phyloP scores from a whole-genome alignment of 139 green algal genomes.

The Edaphochlamys debaryana region DNA sequence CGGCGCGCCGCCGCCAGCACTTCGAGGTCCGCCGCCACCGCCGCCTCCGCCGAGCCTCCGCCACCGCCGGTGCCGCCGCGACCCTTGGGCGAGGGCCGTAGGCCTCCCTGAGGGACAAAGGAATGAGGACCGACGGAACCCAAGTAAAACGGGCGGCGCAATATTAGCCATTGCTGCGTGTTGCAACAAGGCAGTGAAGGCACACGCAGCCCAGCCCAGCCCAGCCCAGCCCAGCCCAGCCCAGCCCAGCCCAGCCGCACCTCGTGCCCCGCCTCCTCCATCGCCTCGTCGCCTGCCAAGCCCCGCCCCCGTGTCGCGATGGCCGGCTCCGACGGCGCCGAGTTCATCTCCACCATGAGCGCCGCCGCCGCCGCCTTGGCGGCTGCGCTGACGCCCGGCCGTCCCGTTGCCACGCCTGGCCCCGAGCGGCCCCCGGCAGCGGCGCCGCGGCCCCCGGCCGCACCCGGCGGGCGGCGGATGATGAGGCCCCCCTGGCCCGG shows the following conservation, averaged over 20 bases:
- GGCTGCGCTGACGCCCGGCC: not conserved
- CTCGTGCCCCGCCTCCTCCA: no score
- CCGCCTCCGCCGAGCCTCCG: constrained; percentile 23
- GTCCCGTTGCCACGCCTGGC: not conserved
- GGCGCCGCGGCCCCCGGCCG: not conserved
- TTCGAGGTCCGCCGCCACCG: constrained; percentile 39
- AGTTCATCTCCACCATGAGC: constrained; percentile 39
- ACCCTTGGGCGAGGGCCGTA: no score
- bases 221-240: no score
- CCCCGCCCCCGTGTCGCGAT: not conserved
- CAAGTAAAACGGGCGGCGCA: no score
- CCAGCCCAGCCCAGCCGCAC: no score
- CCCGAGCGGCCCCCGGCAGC: not conserved
- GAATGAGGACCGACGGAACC: no score
- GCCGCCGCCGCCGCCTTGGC: constrained; percentile 10
- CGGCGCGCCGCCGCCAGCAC: constrained; percentile 33
- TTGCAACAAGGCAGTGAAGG: no score
- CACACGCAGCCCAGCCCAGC: no score
- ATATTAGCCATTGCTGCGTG: no score
- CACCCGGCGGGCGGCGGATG: constrained; percentile 17
- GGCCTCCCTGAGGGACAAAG: no score
- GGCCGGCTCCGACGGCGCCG: constrained; percentile 1
- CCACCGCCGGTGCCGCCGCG: not conserved
- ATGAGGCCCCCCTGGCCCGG: not conserved
- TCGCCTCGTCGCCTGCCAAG: not conserved